These are phyloP conservation scores for Calonectria pseudoreteaudii DNA, from an alignment of 2,329 filamentous ascomycete species.

Conservation along the genomic window DNA sequence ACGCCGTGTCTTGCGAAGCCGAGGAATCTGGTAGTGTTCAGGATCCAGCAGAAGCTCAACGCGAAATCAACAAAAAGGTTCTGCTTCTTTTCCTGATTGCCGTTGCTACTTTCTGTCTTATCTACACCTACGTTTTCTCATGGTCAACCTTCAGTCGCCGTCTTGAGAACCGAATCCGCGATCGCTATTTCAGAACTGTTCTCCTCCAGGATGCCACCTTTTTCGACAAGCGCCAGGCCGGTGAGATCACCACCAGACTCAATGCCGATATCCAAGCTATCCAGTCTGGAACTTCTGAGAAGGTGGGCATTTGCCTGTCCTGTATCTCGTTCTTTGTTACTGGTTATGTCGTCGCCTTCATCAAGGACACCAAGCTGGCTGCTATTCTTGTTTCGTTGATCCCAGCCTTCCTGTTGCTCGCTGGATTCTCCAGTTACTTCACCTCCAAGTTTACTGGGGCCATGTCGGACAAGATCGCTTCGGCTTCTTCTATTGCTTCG, in stretches of 20 bases:
- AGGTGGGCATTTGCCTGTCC: slow-evolving; percentile 74
- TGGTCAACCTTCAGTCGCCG: slow-evolving; percentile 75
- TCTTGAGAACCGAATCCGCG: slow-evolving; percentile 71
- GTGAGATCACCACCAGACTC: slow-evolving; percentile 72
- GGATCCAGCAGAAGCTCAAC: slow-evolving; percentile 46
- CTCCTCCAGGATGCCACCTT: slow-evolving; percentile 72
- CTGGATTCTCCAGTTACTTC: slow-evolving; percentile 65
- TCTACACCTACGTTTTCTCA: slow-evolving; percentile 73
- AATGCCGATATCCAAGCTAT: slow-evolving; percentile 75
- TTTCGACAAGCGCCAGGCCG: slow-evolving; percentile 72
- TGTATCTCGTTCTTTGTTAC: slow-evolving; percentile 75
- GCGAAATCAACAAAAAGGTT: slow-evolving; percentile 67
- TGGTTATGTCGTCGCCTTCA: slow-evolving; percentile 75
- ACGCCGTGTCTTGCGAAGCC: slow-evolving; percentile 63
- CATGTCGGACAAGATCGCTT: slow-evolving; percentile 65
- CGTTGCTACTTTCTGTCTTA: slow-evolving; percentile 71
- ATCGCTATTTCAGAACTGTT: slow-evolving; percentile 68
- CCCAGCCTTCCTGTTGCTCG: slow-evolving; percentile 72
- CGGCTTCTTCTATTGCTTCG: slow-evolving; percentile 71
- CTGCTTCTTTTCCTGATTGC: slow-evolving; percentile 72
- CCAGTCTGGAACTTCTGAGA: slow-evolving; percentile 76
- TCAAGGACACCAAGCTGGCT: slow-evolving; percentile 71
- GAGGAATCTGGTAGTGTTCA: slow-evolving; percentile 37
- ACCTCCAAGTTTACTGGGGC: slow-evolving; percentile 62
- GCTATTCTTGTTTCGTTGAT: slow-evolving; percentile 73